Evolutionary conservation across 257 asterid genomes (phyloP), one percentile per base, ranked within the genome.

Genomic region (Asclepias syriaca): DNA sequence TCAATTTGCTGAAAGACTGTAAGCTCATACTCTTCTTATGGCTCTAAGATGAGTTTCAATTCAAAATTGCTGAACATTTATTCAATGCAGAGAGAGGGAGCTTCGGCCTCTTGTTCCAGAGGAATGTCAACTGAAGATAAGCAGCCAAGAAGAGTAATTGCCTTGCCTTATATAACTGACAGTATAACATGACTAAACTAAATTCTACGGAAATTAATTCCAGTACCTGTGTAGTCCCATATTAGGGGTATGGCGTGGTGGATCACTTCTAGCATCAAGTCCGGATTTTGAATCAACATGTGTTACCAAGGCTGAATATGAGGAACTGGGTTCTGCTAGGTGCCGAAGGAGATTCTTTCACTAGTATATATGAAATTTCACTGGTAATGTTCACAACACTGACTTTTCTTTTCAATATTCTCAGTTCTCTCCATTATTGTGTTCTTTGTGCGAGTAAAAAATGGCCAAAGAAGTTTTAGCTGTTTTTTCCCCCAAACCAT

Each of bases 201-300:
- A 18, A 65, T 64, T 66, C 39, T 24, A 77, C 27, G 29, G 45
- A 34, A 57, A 46, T 22, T 71, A 69, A 48, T 21, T 73, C 76
- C 4, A 56, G 59, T 76, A 74, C 43, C 72, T 75, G 45, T 67
- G 61, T 90, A 94, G 99, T 86, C 98, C 98, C 60, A 86, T 94
- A 43, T 76, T 90, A 77, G 97, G 99, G 71, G 99, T 88, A 73
- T 94, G 99, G 99, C 88, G 98, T 18, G 99, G 99, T 39, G 99
- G 99, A 4, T 94, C 99, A 11, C 96, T 94, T 63, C 83, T 94
- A 79, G 98, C 97, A 65, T 94, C 99, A 59, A 91, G 97, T 80
- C 97, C 99, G 51, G 98, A 91, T 77, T 94, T 94, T 85, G 98
- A 94, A 72, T 70, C 96, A 67, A 94, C 88, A 98, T 94, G 96